A percentile compares a stretch with the other conserved stretches of the same genome.
These are phyloP conservation scores for Discostella stelligera DNA, from an alignment of 352 stramenopile species.

Conservation along the genomic window DNA sequence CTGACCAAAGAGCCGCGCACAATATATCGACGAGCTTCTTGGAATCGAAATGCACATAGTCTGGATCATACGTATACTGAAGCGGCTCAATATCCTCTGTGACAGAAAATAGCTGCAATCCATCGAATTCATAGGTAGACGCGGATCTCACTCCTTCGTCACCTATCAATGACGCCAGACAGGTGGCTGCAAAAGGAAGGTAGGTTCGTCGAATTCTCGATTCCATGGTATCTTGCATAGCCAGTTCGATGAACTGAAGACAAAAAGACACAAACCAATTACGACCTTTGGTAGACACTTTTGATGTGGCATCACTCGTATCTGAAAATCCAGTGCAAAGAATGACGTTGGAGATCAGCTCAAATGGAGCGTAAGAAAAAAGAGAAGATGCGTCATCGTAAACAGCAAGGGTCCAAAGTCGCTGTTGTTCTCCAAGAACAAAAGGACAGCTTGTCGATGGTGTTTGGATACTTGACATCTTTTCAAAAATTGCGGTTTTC, in stretches of 20 bases:
- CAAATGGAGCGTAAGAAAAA: constrained; percentile 58
- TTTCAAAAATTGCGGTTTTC: neutral
- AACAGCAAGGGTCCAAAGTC: constrained; percentile 67
- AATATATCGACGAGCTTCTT: constrained; percentile 25
- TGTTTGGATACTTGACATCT: neutral
- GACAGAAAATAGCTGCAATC: constrained; percentile 37
- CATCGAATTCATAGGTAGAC: constrained; percentile 54
- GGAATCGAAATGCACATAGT: constrained; percentile 10
- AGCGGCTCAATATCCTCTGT: constrained; percentile 45
- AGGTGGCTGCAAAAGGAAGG: constrained; percentile 43
- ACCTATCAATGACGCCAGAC: constrained; percentile 48
- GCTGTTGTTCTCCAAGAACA: constrained; percentile 51
- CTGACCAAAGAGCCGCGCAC: constrained; percentile 34
- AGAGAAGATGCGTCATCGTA: constrained; percentile 48
- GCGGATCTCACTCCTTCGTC: constrained; percentile 27
- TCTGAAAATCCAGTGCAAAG: constrained; percentile 53
- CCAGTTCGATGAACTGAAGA: constrained; percentile 49
- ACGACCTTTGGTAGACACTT: constrained; percentile 31
- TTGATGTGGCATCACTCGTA: constrained; percentile 12
- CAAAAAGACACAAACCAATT: constrained; percentile 53
- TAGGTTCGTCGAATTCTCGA: constrained; percentile 48
- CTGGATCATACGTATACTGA: constrained; percentile 16
- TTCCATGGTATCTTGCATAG: constrained; percentile 27
- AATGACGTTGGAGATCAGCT: constrained; percentile 60
- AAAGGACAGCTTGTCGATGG: constrained; percentile 40